Conservation (phyloP, 345 rosid genomes). For the Corchorus olitorius region DNA sequence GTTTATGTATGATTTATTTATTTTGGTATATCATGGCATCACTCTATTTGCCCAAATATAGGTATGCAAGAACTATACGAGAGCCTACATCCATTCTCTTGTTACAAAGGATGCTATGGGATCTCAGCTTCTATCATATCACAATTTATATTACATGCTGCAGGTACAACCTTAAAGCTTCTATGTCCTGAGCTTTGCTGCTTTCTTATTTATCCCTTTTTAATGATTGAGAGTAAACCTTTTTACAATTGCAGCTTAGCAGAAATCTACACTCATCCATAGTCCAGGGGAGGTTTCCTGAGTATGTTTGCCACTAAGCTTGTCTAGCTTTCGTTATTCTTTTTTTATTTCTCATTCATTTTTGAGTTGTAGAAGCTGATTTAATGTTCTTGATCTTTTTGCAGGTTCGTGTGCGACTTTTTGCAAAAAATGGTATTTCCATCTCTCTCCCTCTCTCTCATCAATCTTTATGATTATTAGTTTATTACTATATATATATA, state of each 20-base stretch:
- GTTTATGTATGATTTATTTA: not conserved
- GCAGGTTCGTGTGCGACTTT: constrained; percentile 72
- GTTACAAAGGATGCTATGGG: constrained; percentile 86
- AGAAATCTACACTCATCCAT: constrained; percentile 66
- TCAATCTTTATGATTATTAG: not conserved
- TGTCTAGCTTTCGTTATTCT: not conserved
- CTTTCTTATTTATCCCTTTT: constrained; percentile 5
- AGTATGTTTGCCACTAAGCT: constrained; percentile 44
- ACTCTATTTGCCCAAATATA: constrained; percentile 26
- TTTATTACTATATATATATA: not conserved
- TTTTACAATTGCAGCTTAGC: constrained; percentile 58
- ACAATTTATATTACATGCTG: constrained; percentile 75
- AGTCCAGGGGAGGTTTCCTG: constrained; percentile 57
- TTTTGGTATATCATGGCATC: not conserved
- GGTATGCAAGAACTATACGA: constrained; percentile 79
- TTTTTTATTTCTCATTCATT: constrained; percentile 1
- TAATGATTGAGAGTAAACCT: constrained; percentile 1
- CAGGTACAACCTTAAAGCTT: constrained; percentile 34
- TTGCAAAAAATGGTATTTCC: constrained; percentile 69
- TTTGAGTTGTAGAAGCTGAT: not conserved
- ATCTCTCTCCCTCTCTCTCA: constrained; percentile 14
- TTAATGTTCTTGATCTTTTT: constrained; percentile 5
- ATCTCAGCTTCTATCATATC: constrained; percentile 79
- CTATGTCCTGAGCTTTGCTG: constrained; percentile 14
- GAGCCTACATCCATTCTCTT: constrained; percentile 76